Base-by-base conservation (phyloP, 768 basidiomycete species). In the Tricholoma flavovirens region DNA sequence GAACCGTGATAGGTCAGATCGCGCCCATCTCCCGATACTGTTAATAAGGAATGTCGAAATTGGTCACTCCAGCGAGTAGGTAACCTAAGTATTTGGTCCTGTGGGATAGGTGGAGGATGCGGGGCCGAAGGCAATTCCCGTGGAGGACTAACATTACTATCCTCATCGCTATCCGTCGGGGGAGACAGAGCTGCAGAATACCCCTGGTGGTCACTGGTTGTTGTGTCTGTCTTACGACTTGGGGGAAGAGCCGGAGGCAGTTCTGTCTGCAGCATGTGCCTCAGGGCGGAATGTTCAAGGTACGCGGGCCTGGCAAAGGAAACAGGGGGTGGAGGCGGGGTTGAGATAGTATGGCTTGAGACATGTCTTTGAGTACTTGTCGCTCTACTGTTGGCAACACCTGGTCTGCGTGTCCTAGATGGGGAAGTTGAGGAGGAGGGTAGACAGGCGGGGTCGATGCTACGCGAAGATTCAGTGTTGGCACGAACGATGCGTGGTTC, bases 11-110 rank as follows among this genome's bases (percentile, higher is more conserved):
- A 89, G 19, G 78, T 78, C 52, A 93, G 71, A 53, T 93, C 90
- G 43, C 87, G 78, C 10, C 91, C 90, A 66, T 91, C 87, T 26
- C 71, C 59, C 7, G 84, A 84, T 14, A 93, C 77, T 58, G 74
- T 84, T 51, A 93, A 71, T 51, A 76, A 73, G 4, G 75, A 62
- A 60, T 81, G 77, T 50, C 87, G 80, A 58, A 80, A 81, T 62
- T 84, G 80, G 48, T 89, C 83, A 66, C 82, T 87, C 91, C 90
- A 93, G 38, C 88, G 79, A 3, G 87, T 87, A 17, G 91, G 91
- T 19, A 93, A 69, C 56, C 77, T 73, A 59, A 90, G 71, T 14
- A 78, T 66, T 42, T 70, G 69, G 55, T 73, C 72, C 40, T 73
- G 74, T 29, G 77, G 66, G 32, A 69, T 54, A 50, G 67, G 21